phyloP scores from a whole-genome alignment of 2,329 filamentous ascomycete species.

The Colletotrichum coccodes region DNA sequence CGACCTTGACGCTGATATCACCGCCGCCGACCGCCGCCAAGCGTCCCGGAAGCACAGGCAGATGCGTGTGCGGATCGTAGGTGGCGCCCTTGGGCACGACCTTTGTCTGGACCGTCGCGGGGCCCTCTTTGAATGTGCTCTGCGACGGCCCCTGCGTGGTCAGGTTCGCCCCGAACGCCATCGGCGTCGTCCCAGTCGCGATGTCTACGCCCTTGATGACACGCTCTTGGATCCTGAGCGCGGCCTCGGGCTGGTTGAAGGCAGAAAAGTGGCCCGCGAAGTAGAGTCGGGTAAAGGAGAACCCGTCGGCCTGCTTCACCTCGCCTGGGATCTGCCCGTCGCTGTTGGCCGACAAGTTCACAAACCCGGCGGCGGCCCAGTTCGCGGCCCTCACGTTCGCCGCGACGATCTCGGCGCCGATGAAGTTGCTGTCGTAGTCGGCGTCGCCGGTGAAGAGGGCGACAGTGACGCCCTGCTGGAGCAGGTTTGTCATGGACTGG shows the following conservation, averaged over 20 bases:
- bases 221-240: conserved; percentile 11
- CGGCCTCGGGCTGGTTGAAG: conserved; percentile 17
- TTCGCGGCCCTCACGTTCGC: conserved; percentile 1
- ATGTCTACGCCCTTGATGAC: conserved; percentile 19
- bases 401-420: conserved; percentile 6
- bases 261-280: conserved; percentile 18
- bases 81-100: not conserved
- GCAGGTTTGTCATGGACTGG: not conserved
- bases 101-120: conserved; percentile 4
- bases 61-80: conserved; percentile 9
- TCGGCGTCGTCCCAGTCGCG: conserved; percentile 5
- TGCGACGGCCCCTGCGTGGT: not conserved
- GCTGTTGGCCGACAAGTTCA: conserved; percentile 7
- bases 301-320: conserved; percentile 18
- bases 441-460: conserved; percentile 19
- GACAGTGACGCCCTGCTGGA: conserved; percentile 13
- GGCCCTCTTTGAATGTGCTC: conserved; percentile 2
- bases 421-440: conserved; percentile 25
- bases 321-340: conserved; percentile 21
- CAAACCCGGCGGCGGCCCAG: conserved; percentile 14
- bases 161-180: conserved; percentile 7
- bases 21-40: not conserved
- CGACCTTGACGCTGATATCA: not conserved
- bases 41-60: conserved; percentile 1
- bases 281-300: conserved; percentile 8